Evolutionary conservation across 352 stramenopile genomes (phyloP).

Genomic region (Globisporangium nunn): DNA sequence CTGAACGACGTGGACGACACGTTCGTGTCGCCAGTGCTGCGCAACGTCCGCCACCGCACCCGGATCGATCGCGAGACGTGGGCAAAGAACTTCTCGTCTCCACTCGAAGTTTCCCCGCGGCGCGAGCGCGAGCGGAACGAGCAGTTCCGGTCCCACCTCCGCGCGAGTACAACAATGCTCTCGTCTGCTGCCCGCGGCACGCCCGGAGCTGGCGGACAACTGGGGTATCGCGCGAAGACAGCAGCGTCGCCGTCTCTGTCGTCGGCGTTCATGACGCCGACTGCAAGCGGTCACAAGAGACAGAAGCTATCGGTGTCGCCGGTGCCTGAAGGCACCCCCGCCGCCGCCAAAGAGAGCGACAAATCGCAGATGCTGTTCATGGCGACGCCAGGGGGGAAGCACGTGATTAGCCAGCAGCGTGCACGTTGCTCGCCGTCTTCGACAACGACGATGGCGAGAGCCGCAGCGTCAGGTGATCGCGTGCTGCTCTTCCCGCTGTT

Average conservation of each 20-base stretch:
- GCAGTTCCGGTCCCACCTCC: constrained; percentile 38
- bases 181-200: background rate
- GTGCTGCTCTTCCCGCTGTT: constrained; percentile 77
- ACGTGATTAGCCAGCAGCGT: background rate
- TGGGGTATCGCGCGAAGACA: constrained; percentile 18
- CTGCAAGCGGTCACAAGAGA: constrained; percentile 2
- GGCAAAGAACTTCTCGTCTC: constrained; percentile 61
- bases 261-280: constrained; percentile 10
- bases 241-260: background rate
- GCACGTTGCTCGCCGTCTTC: background rate
- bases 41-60: constrained; percentile 44
- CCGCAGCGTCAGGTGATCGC: constrained; percentile 1
- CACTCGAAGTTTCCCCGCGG: constrained; percentile 47
- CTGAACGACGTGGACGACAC: constrained; percentile 33
- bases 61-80: constrained; percentile 63
- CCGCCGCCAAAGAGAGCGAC: constrained; percentile 4
- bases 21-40: constrained; percentile 58
- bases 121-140: constrained; percentile 44
- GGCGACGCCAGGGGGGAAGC: background rate
- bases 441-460: background rate
- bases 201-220: background rate
- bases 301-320: constrained; percentile 21
- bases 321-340: constrained; percentile 14
- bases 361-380: background rate
- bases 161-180: constrained; percentile 16